Base-by-base conservation (phyloP, 352 stramenopile species). In the Globisporangium barbulae region DNA sequence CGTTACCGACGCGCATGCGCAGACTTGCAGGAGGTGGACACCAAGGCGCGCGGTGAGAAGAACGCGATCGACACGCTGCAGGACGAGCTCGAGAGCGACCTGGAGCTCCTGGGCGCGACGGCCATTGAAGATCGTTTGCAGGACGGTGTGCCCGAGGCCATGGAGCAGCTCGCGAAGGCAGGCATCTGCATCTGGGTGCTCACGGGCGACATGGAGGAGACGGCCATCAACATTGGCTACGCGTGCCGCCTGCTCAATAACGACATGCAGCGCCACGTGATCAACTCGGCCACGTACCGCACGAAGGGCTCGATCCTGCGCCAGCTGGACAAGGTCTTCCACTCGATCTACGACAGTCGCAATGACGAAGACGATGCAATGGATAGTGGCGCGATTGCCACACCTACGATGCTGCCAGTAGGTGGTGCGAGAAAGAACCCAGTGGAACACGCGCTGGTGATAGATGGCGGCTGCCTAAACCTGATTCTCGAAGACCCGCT, bases 401-500 rank as follows among this genome's bases (percentile, higher is more conserved):
- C 72, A 5, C 77, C 73, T 8, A 56, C 72, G 6, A 59, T 73
- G 25, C 72, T 73, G 3, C 68, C 63, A 13, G 21, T 17, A 10
- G 41, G 41, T 22, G 41, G 2, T 9, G 9, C 8, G 15, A 64
- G 69, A 21, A 81, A 73, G 2, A 47, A 59, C 8, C 59, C 68
- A 53, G 71, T 75, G 1, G 81, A 90, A 33, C 79, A 93, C 65
- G 95, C 93, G 22, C 72, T 99, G 12, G 89, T 99, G 53, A 98
- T 99, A 45, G 96, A 98, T 70, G 97, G 97, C 25, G 91, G 88
- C 45, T 95, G 90, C 25, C 75, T 99, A n/a, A 86, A 74, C 45
- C 62, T 89, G 64, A 83, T 94, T 12, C 63, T 96, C 4, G 81
- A 85, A 68, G 78, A 91, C 31, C 75, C 80, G 5, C 63, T 91